phyloP scores from a whole-genome alignment of 1,284 basidiomycete genomes.

The Ganoderma sp. region DNA sequence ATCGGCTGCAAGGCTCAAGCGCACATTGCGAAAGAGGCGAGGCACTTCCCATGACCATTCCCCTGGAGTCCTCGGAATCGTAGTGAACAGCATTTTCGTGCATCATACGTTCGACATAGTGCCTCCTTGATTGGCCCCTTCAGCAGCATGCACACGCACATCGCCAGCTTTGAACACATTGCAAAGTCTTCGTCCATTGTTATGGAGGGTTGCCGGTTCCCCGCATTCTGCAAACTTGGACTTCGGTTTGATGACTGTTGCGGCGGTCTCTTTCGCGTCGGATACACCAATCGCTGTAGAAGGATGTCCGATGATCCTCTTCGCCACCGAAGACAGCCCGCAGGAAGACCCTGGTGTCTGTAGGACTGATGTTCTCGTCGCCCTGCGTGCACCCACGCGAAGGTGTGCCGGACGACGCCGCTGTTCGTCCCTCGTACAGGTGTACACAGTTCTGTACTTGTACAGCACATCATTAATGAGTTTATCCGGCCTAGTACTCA shows the following conservation, averaged over 20 bases:
- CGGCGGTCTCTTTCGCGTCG: constrained; percentile 18
- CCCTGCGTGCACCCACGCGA: not conserved
- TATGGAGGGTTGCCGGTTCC: too few species aligned
- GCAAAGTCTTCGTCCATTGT: too few species aligned
- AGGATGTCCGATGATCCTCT: constrained; percentile 37
- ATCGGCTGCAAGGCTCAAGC: too few species aligned
- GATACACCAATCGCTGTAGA: constrained; percentile 43
- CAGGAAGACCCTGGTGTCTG: constrained; percentile 46
- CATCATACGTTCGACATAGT: too few species aligned
- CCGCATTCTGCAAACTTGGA: too few species aligned
- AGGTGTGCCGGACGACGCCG: not conserved
- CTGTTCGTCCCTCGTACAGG: not conserved
- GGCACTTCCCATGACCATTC: not conserved
- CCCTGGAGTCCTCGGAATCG: not conserved
- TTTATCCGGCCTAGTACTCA: not conserved
- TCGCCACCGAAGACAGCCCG: constrained; percentile 43
- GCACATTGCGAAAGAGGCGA: not conserved
- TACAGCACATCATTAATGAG: not conserved
- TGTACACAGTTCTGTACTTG: not conserved
- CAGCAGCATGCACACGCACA: too few species aligned
- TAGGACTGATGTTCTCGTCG: not conserved
- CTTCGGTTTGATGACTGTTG: not conserved
- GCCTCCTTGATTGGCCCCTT: too few species aligned
- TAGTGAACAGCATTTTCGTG: too few species aligned
- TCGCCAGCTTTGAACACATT: too few species aligned